A percentile compares a stretch with the other conserved stretches of the same genome.
These are phyloP conservation scores for Trifolium fragiferum DNA, from an alignment of 306 rosid species.

Conservation along the genomic window DNA sequence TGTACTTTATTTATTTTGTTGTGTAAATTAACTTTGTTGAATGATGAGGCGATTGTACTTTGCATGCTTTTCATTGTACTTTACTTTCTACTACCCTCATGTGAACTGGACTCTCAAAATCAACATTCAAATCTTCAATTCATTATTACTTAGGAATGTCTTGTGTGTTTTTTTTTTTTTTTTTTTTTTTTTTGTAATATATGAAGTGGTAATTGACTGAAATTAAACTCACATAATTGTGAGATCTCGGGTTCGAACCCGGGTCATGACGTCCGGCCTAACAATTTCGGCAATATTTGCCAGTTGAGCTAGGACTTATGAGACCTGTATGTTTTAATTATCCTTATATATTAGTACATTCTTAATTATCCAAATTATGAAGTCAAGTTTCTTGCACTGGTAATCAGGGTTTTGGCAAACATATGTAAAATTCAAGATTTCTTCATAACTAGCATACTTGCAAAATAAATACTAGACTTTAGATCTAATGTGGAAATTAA, in stretches of 20 bases:
- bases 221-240: no score
- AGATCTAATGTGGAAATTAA: conserved; percentile 3
- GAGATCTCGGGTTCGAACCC: no score
- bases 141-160: background rate
- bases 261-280: no score
- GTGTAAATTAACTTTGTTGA: background rate
- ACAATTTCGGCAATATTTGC: no score
- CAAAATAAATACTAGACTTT: conserved; percentile 2
- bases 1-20: conserved; percentile 28
- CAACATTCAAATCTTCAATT: background rate
- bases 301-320: no score
- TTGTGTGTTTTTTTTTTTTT: no score
- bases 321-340: no score
- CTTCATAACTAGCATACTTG: background rate
- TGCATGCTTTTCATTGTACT: conserved; percentile 41
- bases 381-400: no score
- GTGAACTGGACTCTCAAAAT: background rate
- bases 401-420: background rate
- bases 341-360: background rate
- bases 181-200: no score
- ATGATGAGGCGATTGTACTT: conserved; percentile 38
- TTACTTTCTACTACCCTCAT: conserved; percentile 26
- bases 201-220: no score
- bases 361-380: background rate
- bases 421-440: conserved; percentile 15